A percentile compares a stretch with the other conserved stretches of the same genome.
Conservation (phyloP, 2,329 filamentous ascomycete species). For the Neofusicoccum parvum region DNA sequence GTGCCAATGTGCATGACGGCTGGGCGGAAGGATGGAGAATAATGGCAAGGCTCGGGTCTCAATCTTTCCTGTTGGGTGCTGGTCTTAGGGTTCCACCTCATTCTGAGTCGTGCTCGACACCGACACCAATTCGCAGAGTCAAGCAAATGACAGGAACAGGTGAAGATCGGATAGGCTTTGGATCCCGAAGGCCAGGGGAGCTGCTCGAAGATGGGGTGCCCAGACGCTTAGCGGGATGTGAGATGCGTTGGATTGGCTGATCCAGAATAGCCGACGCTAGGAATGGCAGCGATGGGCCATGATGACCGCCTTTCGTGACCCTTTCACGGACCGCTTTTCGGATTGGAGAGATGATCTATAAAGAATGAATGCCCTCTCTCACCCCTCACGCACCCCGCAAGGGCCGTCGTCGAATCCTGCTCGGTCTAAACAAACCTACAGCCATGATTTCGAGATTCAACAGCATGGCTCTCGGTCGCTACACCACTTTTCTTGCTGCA, state of each 20-base stretch:
- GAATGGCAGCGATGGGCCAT: not conserved
- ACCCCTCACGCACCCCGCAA: not conserved
- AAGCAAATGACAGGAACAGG: constrained; percentile 12
- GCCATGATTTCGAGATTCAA: not conserved
- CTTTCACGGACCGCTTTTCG: not conserved
- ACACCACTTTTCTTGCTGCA: not conserved
- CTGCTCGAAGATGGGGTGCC: not conserved
- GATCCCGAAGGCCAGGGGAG: not conserved
- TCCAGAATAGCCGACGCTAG: not conserved
- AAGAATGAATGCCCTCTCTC: not conserved
- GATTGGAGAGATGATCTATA: not conserved
- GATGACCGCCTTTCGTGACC: not conserved
- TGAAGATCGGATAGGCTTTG: constrained; percentile 11
- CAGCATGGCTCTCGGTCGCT: not conserved
- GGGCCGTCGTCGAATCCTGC: not conserved
- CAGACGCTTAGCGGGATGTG: not conserved
- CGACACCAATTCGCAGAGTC: not conserved
- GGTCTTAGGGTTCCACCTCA: not conserved
- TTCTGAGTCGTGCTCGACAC: not conserved
- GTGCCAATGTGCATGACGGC: not conserved
- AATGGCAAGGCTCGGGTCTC: not conserved
- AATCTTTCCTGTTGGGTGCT: not conserved
- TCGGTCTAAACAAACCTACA: too few relatives aligned
- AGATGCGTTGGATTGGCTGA: not conserved
- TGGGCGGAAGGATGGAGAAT: not conserved